phyloP scores from a whole-genome alignment of 345 rosid genomes.

The Alliaria petiolata region DNA sequence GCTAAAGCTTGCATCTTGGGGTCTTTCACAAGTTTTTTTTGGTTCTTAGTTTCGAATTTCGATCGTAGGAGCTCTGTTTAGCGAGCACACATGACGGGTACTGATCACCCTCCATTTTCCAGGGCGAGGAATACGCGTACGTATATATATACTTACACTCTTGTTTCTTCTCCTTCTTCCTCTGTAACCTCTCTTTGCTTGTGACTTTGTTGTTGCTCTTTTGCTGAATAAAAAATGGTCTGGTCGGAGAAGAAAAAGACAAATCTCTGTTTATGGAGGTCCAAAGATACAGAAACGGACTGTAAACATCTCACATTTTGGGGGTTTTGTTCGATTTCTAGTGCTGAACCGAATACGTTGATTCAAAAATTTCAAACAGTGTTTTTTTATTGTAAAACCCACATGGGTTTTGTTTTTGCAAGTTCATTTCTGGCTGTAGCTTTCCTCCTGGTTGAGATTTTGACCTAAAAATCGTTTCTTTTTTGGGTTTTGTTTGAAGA shows the following conservation, averaged over 20 bases:
- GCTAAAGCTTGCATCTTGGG: conserved; percentile 16
- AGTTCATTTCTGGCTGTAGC: not conserved
- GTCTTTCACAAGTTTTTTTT: not conserved
- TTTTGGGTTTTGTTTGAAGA: not conserved
- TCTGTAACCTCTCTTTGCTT: not conserved
- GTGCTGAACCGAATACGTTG: not conserved
- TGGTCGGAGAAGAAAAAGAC: not conserved
- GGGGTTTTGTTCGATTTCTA: not conserved
- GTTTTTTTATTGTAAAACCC: not conserved
- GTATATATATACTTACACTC: not conserved
- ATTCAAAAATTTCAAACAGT: not conserved
- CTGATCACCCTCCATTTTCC: not conserved
- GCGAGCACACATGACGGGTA: conserved; percentile 7
- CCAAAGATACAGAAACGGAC: not conserved
- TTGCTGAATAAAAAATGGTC: too few species aligned
- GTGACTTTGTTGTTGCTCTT: not conserved
- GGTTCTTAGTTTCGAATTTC: too few species aligned
- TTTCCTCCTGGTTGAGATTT: not conserved
- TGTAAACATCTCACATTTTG: not conserved
- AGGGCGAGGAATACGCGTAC: conserved; percentile 7
- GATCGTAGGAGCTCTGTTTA: conserved; percentile 4
- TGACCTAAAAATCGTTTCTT: not conserved
- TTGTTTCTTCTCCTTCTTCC: not conserved
- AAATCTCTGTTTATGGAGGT: not conserved
- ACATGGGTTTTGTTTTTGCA: not conserved